Base-by-base conservation (phyloP, 148 eudicot genomes). In the Camellia sinensis region DNA sequence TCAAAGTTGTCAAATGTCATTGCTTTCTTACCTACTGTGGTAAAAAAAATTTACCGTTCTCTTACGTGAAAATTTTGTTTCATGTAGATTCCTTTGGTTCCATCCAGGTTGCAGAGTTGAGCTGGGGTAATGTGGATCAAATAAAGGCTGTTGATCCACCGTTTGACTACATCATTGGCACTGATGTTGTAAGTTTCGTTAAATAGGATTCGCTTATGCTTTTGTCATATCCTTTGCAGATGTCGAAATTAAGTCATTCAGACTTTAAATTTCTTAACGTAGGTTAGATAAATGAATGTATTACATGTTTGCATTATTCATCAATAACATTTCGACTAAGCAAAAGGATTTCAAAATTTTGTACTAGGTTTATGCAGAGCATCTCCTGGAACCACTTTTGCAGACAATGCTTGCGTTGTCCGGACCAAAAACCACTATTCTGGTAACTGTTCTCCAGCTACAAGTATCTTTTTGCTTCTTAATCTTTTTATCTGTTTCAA, bases 331-430 rank as follows among this genome's bases (percentile, higher is more conserved):
- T 46, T 67, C 14, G 22, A 52, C 12, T 72, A 19, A 21, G 59
- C 69, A 21, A 61, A 37, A 14, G 52, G 15, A 37, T 44, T 78
- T 72, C 67, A 2, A 54, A 29, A 40, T 67, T 70, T 63, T 50
- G 29, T 82, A 79, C 86, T 79, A 94, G 98, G 98, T 95, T 50
- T 95, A 95, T 79, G 89, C 95, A 59, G 98, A 95, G 85, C 97
- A 95, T 88, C 97, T 95, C 71, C 80, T 95, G 86, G 94, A 93
- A 76, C 95, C 97, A 78, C 85, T 95, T 61, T 76, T 93, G 86
- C 87, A 87, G 86, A 95, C 98, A 14, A 90, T 95, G 71, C 84
- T 86, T 82, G 90, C 94, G 52, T 80, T 95, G 81, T 90, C 97
- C 40, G 98, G 97, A 73, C 98, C 98, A 21, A 92, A 89, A 85